Evolutionary conservation across 768 basidiomycete genomes (phyloP), one percentile per base, ranked within the genome.

Genomic region (Kwoniella shandongensis): DNA sequence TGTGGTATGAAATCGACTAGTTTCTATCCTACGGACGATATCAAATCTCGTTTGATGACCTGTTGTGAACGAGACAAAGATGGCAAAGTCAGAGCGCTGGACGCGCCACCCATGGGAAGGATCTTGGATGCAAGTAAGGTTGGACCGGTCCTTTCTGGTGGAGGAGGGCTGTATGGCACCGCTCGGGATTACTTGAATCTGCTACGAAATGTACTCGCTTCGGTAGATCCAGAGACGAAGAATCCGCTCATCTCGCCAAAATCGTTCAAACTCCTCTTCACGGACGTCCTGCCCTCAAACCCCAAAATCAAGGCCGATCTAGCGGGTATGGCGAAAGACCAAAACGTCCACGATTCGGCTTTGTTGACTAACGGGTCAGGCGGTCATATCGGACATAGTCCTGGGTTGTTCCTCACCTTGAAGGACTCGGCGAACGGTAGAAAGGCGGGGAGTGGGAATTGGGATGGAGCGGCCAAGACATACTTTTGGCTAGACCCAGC

Each of bases 391-490:
- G 53, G 40, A 10, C 40, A 44, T 18, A 35, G 38, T 18, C 20
- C 41, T 29, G 59, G 25, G 1, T 44, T 61, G 27, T 13, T 47
- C n/a, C 27, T 61, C 13, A 55, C 55, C 35, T 20, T n/a, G 20
- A 23, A 30, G 8, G 59, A 61, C 26, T 55, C 54, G 17, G 20
- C 8, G 25, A 23, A 22, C 23, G 59, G 59, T 13, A 2, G 59
- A 20, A 61, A 61, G 32, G 53, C 53, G 5, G 27, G 20, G 8
- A 49, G 46, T 22, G 52, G 53, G 18, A 41, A 6, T 25, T 61
- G 59, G 59, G 59, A 54, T 39, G 59, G 59, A 12, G 59, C 59
- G 38, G 59, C 59, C 17, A 61, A 61, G 48, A 61, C 59, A 3
- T 17, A 44, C 15, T 61, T 47, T 38, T 61, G 59, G 59, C 11